Conservation (phyloP, 306 rosid species). For the Cicer chorassanicum region DNA sequence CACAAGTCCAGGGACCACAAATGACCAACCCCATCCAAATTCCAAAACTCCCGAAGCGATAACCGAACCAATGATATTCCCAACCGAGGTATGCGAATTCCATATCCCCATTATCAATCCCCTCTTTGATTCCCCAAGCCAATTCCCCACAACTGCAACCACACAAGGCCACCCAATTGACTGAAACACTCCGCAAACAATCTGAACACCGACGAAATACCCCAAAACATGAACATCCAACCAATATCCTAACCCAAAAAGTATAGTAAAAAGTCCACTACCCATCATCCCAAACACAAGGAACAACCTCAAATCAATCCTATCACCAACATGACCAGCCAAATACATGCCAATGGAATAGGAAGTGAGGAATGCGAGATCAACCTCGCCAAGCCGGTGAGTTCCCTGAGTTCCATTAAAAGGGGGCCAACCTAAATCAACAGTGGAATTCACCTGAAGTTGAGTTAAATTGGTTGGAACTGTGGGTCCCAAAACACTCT, state of each 20-base stretch:
- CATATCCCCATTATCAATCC: conserved; percentile 94
- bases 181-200: conserved; percentile 85
- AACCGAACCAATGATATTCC: conserved; percentile 81
- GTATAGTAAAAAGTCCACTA: conserved; percentile 74
- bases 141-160: conserved; percentile 85
- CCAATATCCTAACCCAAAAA: conserved; percentile 92
- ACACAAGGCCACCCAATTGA: conserved; percentile 99
- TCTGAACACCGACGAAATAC: conserved; percentile 73
- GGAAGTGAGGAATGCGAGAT: conserved; percentile 80
- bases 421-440: conserved; percentile 78
- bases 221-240: conserved; percentile 72
- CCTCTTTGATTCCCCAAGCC: conserved; percentile 83
- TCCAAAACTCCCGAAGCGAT: conserved; percentile 79
- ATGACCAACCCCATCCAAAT: conserved; percentile 98
- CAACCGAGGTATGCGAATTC: conserved; percentile 92
- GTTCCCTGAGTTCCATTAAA: conserved; percentile 75
- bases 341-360: conserved; percentile 87
- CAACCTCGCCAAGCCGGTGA: conserved; percentile 80
- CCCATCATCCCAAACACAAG: conserved; percentile 89
- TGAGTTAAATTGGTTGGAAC: conserved; percentile 52
- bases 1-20: conserved; percentile 78
- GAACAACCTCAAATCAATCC: conserved; percentile 80
- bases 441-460: background rate
- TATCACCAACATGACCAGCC: conserved; percentile 84
- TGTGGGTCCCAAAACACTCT: conserved; percentile 86